Evolutionary conservation across 495 filamentous ascomycete species (phyloP), one percentile per base, ranked within the genome.

Genomic region (Penicillium crystallinum): DNA sequence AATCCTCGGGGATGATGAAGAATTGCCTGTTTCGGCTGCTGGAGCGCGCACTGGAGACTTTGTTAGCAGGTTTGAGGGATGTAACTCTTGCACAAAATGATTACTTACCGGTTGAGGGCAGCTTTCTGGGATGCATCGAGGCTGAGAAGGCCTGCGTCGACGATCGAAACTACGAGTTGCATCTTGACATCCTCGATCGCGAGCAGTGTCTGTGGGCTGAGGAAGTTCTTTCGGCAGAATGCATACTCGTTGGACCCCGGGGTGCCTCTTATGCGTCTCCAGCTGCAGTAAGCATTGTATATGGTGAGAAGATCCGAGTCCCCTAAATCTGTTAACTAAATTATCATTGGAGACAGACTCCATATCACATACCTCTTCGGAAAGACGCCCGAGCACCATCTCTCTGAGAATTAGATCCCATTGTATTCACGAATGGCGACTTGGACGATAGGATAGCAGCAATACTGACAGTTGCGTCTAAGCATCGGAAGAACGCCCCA

Each of bases 101-200:
- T 25, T 12, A 15, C 51, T 42, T 63, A 76, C 67, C 79, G 76
- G 57, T 83, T 87, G 4, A 97, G 74, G 9, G 78, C 63, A 29
- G 70, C 70, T 42, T 86, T 78, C 59, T 97, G 91, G 2, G 78
- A 74, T 1, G 78, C 69, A 2, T 86, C 85, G 1, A 98, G 79
- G 33, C 73, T 81, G 11, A 97, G 66, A 49, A 95, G 86, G 0
- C 89, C 88, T 1, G 90, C 84, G 57, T 97, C 93, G 10, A 83
- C 85, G 0, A 97, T 77, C 2, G 86, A 83, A 4, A 87, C 83
- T 2, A 95, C 70, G 4, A 98, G 81, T 56, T 98, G 93, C 18
- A 86, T 87, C 62, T 97, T 97, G 36, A 97, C 72, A 56, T 98
- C 93, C 61, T 98, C 93, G 55, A 98, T 96, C 46, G 88, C 91